phyloP scores from a whole-genome alignment of 2,329 filamentous ascomycete genomes.

The Cyclaneusma minus region DNA sequence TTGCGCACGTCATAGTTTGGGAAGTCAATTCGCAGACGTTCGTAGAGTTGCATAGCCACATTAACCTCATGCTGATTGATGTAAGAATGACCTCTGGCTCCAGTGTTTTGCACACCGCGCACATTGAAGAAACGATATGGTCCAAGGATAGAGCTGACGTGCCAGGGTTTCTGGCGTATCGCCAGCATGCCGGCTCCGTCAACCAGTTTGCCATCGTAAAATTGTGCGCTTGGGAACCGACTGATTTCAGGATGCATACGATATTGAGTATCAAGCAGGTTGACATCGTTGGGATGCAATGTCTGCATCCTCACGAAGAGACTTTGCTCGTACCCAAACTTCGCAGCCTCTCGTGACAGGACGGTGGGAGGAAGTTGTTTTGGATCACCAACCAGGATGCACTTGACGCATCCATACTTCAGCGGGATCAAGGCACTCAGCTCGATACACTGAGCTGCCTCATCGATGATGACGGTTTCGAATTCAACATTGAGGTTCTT shows the following conservation, averaged over 20 bases:
- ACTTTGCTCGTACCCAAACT: constrained; percentile 93
- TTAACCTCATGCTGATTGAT: constrained; percentile 80
- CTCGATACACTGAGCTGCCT: constrained; percentile 96
- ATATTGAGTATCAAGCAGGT: constrained; percentile 94
- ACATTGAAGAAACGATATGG: constrained; percentile 98
- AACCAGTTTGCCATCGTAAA: constrained; percentile 78
- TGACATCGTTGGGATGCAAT: constrained; percentile 75
- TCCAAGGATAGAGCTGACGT: constrained; percentile 62
- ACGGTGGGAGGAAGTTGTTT: constrained; percentile 96
- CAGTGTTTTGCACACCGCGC: constrained; percentile 67
- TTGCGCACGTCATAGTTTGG: constrained; percentile 51
- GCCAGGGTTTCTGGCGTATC: constrained; percentile 71
- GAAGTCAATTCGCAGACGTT: constrained; percentile 63
- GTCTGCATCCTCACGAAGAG: constrained; percentile 96
- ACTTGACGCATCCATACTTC: constrained; percentile 94
- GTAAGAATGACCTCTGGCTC: constrained; percentile 73
- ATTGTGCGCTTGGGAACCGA: constrained; percentile 73
- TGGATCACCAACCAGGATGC: constrained; percentile 91
- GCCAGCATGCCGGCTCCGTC: constrained; percentile 73
- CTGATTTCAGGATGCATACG: constrained; percentile 99
- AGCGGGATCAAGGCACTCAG: constrained; percentile 90
- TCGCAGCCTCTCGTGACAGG: constrained; percentile 79
- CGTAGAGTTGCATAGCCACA: constrained; percentile 73
- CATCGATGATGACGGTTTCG: constrained; percentile 95
- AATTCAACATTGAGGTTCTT: constrained; percentile 89